These are phyloP conservation scores for Mallotus repandus DNA, from an alignment of 441 rosid genomes.

Conservation along the genomic window DNA sequence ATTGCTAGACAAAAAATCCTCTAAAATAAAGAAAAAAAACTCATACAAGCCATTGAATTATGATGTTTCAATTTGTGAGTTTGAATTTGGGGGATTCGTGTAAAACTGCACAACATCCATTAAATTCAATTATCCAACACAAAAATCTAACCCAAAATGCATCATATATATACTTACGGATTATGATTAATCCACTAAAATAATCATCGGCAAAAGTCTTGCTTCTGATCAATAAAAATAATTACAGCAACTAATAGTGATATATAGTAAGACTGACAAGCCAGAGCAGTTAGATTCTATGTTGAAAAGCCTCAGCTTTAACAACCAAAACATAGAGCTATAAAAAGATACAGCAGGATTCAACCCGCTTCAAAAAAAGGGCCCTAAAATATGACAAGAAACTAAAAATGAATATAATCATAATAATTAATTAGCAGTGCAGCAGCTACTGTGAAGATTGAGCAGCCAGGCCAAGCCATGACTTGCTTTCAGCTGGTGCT, in stretches of 20 bases:
- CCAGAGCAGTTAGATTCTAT: conserved; percentile 27
- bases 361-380: conserved; percentile 2
- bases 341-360: not conserved
- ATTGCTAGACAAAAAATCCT: too few relatives aligned
- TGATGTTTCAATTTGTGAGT: too few relatives aligned
- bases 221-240: not conserved
- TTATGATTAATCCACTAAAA: not conserved
- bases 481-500: conserved; percentile 38
- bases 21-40: too few relatives aligned
- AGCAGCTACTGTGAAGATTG: conserved; percentile 26
- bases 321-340: conserved; percentile 4
- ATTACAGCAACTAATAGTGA: conserved; percentile 29
- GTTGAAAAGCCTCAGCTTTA: conserved; percentile 15
- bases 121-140: not conserved
- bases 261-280: conserved; percentile 11
- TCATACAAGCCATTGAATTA: too few relatives aligned
- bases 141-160: too few relatives aligned
- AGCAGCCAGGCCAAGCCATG: conserved; percentile 72
- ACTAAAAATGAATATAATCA: conserved; percentile 5
- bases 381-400: not conserved
- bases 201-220: not conserved
- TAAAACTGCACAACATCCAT: not conserved
- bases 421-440: not conserved
- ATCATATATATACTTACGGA: not conserved
- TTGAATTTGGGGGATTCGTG: too few relatives aligned